Conservation (phyloP, 306 rosid genomes). For the Prunus persica region Prunus_persica_NCBIv2 NC_034016.1:17468501-17469000, state of each 20-base stretch:
- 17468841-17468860: conserved; percentile 74
- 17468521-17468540: conserved; percentile 65
- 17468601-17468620: conserved; percentile 68
- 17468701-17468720: conserved; percentile 44
- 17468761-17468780: conserved; percentile 68
- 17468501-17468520: conserved; percentile 71
- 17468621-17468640: conserved; percentile 68
- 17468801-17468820: conserved; percentile 80
- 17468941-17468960: conserved; percentile 63
- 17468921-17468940: conserved; percentile 81
- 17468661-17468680: conserved; percentile 33
- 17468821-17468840: conserved; percentile 59
- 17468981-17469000: conserved; percentile 55
- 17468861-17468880: conserved; percentile 37
- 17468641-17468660: conserved; percentile 36
- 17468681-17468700: conserved; percentile 47
- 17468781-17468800: conserved; percentile 59
- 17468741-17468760: conserved; percentile 42
- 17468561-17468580: conserved; percentile 60
- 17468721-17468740: conserved; percentile 61
- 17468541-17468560: conserved; percentile 56
- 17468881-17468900: conserved; percentile 29
- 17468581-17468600: conserved; percentile 41
- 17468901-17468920: conserved; percentile 53
- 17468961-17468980: conserved; percentile 58